These are phyloP conservation scores for Diplodia mutila DNA, from an alignment of 2,329 filamentous ascomycete species.

Conservation along the genomic window DNA sequence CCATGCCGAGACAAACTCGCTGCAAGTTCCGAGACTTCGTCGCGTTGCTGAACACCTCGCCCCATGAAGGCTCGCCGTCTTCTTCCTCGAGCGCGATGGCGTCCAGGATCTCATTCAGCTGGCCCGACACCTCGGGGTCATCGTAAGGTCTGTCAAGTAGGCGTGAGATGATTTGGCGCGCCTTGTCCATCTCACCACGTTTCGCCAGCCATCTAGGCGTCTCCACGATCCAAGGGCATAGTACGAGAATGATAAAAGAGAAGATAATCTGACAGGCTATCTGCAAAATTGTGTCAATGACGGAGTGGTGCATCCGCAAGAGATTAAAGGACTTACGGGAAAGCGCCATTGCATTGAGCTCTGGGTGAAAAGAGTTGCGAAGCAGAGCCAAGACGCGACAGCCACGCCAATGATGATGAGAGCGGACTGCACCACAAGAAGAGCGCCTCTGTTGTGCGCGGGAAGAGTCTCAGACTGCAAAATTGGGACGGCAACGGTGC, in stretches of 20 bases:
- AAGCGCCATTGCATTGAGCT: slow-evolving; percentile 49
- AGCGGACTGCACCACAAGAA: slow-evolving; percentile 62
- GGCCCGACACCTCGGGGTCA: slow-evolving; percentile 58
- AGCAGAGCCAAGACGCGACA: slow-evolving; percentile 57
- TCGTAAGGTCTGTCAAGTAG: slow-evolving; percentile 53
- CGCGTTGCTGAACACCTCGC: slow-evolving; percentile 42
- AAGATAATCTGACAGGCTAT: slow-evolving; percentile 57
- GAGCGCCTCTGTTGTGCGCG: slow-evolving; percentile 61
- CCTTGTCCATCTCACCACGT: slow-evolving; percentile 50
- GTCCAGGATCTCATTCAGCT: slow-evolving; percentile 67
- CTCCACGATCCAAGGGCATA: slow-evolving; percentile 43
- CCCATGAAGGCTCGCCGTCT: slow-evolving; percentile 40
- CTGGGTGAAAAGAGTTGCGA: slow-evolving; percentile 47
- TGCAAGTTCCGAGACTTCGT: slow-evolving; percentile 43
- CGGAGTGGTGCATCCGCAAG: neutral
- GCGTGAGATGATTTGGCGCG: slow-evolving; percentile 53
- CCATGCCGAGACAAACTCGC: slow-evolving; percentile 44
- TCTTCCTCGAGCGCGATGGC: slow-evolving; percentile 32
- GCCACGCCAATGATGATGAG: slow-evolving; percentile 54
- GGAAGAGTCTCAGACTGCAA: slow-evolving; percentile 57
- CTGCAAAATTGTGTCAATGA: slow-evolving; percentile 32
- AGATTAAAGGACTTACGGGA: slow-evolving; percentile 4
- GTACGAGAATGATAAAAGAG: slow-evolving; percentile 46
- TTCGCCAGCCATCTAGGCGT: slow-evolving; percentile 40
- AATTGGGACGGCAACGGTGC: slow-evolving; percentile 57